phyloP scores from a whole-genome alignment of 2,329 filamentous ascomycete species.

The Claviceps pazoutovae region DNA sequence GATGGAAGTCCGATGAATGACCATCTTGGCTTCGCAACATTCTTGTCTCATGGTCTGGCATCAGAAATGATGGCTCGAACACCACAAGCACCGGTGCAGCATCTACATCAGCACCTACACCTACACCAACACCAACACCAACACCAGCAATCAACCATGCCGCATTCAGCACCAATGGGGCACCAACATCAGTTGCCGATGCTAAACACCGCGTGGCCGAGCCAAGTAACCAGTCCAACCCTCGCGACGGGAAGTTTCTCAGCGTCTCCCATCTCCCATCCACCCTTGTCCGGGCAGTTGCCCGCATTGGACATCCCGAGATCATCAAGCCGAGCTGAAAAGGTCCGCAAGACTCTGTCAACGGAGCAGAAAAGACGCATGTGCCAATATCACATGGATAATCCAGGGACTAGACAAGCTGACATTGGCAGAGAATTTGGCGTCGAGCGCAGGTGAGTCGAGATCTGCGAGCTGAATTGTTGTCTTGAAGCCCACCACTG shows the following conservation, averaged over 20 bases:
- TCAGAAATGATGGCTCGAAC: constrained; percentile 37
- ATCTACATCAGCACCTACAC: constrained; percentile 5
- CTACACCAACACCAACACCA: constrained; percentile 10
- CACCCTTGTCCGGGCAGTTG: constrained; percentile 37
- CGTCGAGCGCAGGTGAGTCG: constrained; percentile 81
- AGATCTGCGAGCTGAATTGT: neutral
- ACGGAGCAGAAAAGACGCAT: constrained; percentile 82
- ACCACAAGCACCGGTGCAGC: constrained; percentile 34
- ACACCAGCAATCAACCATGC: constrained; percentile 19
- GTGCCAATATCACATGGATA: constrained; percentile 85
- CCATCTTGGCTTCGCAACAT: constrained; percentile 44
- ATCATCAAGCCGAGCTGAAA: constrained; percentile 31
- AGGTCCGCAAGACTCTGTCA: constrained; percentile 75
- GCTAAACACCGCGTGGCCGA: constrained; percentile 66
- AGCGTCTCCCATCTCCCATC: constrained; percentile 43
- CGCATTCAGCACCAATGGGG: constrained; percentile 30
- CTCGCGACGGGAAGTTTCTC: constrained; percentile 39
- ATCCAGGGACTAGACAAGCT: constrained; percentile 84
- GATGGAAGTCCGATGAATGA: constrained; percentile 45
- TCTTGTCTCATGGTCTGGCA: constrained; percentile 38
- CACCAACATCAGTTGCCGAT: constrained; percentile 50
- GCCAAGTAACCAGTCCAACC: constrained; percentile 61
- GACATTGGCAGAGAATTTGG: constrained; percentile 94
- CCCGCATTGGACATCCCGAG: constrained; percentile 22
- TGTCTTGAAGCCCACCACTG: neutral